Percentiles rank a stretch among this genome's conserved stretches.
phyloP scores from a whole-genome alignment of 2,329 filamentous ascomycete species.

The Ceratocystis huliohia region DNA sequence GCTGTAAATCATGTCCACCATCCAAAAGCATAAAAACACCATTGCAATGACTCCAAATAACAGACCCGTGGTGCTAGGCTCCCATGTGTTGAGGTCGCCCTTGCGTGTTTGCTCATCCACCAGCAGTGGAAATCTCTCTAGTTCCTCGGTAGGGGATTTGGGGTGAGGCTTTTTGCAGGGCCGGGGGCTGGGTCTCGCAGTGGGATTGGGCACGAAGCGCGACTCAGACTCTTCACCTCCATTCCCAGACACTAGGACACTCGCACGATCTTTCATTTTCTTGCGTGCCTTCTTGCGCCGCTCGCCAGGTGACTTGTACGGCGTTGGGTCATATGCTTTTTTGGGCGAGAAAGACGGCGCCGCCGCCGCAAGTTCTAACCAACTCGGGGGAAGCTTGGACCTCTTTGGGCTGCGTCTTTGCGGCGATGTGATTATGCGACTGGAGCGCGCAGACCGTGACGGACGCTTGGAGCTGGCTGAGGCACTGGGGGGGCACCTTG shows the following conservation, averaged over 20 bases:
- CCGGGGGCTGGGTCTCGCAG: not conserved
- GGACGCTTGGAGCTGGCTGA: not conserved
- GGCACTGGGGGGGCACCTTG: not conserved
- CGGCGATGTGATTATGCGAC: not conserved
- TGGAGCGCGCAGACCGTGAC: not conserved
- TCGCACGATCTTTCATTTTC: constrained; percentile 3
- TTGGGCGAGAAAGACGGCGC: constrained; percentile 10
- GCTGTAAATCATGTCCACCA: constrained; percentile 8
- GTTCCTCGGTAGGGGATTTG: not conserved
- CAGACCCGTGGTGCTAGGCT: constrained; percentile 8
- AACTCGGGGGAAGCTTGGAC: not conserved
- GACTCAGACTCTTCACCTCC: not conserved
- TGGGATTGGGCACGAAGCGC: not conserved
- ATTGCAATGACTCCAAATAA: not conserved
- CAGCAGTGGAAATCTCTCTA: not conserved
- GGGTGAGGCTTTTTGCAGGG: not conserved
- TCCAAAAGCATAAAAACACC: constrained; percentile 9
- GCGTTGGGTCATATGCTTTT: constrained; percentile 14
- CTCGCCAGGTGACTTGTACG: constrained; percentile 7
- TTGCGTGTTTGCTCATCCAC: not conserved
- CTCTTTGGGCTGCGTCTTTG: not conserved
- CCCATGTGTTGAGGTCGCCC: constrained; percentile 6
- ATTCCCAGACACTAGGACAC: not conserved
- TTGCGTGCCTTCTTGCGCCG: constrained; percentile 13
- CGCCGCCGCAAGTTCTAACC: not conserved